Percentiles rank a stretch among this genome's conserved stretches.
phyloP scores from a whole-genome alignment of 129 eudicot species.

The Dittrichia graveolens region DNA sequence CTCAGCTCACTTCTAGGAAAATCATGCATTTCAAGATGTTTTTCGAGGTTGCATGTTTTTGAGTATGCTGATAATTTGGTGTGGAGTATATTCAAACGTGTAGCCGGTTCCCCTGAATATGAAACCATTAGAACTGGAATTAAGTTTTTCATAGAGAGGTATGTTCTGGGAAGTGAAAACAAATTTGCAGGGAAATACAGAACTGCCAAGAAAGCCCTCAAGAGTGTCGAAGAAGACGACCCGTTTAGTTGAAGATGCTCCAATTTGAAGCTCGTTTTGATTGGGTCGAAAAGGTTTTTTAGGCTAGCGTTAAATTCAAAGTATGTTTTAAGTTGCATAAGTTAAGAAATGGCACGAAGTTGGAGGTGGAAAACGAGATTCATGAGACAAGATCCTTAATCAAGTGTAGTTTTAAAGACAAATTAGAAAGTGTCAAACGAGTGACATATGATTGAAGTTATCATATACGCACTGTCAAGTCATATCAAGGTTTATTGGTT shows the following conservation, averaged over 20 bases:
- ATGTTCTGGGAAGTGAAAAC: constrained; percentile 48
- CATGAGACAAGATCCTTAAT: too few relatives aligned
- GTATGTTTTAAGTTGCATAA: too few relatives aligned
- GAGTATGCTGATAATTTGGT: constrained; percentile 54
- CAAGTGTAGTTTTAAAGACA: too few relatives aligned
- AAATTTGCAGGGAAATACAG: constrained; percentile 50
- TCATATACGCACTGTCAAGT: too few relatives aligned
- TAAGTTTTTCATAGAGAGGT: constrained; percentile 57
- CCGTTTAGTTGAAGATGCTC: constrained; percentile 20
- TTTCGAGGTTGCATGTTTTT: constrained; percentile 69
- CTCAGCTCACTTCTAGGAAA: constrained; percentile 53
- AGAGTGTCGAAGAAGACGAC: constrained; percentile 61
- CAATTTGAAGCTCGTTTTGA: background rate
- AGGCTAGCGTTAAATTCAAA: constrained; percentile 2
- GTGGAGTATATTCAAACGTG: constrained; percentile 76
- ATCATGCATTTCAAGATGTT: constrained; percentile 82
- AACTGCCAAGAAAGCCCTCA: constrained; percentile 75
- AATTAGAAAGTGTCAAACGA: too few relatives aligned
- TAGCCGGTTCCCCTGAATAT: constrained; percentile 66
- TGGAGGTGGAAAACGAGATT: too few relatives aligned
- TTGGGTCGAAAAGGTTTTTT: constrained; percentile 22
- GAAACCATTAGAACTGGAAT: constrained; percentile 69
- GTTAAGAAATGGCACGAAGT: too few relatives aligned
- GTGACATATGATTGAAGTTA: too few relatives aligned
- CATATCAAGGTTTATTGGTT: too few relatives aligned